Percentiles rank a stretch among this genome's conserved stretches.
phyloP scores from a whole-genome alignment of 352 stramenopile genomes.

The Albugo candida region DNA sequence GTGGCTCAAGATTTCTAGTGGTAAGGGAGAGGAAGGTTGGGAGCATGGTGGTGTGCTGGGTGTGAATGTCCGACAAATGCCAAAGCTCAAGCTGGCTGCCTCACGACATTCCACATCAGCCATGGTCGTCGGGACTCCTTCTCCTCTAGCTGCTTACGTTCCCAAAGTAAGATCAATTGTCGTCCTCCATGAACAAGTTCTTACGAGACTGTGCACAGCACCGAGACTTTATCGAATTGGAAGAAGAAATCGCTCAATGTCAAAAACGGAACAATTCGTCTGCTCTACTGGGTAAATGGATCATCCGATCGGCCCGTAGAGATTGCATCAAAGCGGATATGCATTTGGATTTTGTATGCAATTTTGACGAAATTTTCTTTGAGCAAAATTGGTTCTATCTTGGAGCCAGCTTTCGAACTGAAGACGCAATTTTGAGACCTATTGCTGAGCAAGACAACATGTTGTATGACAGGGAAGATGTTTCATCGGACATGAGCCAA shows the following conservation, averaged over 20 bases:
- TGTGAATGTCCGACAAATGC: constrained; percentile 49
- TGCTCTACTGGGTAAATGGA: constrained; percentile 62
- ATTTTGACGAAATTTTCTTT: constrained; percentile 62
- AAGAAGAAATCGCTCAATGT: constrained; percentile 64
- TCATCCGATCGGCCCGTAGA: constrained; percentile 34
- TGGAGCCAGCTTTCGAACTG: constrained; percentile 15
- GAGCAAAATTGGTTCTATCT: constrained; percentile 77
- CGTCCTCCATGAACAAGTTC: neutral
- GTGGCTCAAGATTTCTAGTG: constrained; percentile 52
- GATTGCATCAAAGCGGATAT: no score
- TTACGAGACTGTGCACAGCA: constrained; percentile 14
- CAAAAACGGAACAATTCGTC: constrained; percentile 53
- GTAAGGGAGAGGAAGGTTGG: constrained; percentile 40
- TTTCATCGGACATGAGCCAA: no score
- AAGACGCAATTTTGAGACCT: no score
- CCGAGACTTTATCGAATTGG: constrained; percentile 43
- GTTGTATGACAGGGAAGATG: no score
- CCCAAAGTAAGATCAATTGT: constrained; percentile 27
- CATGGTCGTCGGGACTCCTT: constrained; percentile 31
- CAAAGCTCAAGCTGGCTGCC: constrained; percentile 39
- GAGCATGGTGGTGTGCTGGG: constrained; percentile 53
- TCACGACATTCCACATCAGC: constrained; percentile 21
- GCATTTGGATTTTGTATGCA: constrained; percentile 45
- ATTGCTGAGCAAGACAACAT: no score
- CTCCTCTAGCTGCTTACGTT: constrained; percentile 41